Conservation (phyloP, 768 basidiomycete genomes). For the Hygrocybe punicea region DNA sequence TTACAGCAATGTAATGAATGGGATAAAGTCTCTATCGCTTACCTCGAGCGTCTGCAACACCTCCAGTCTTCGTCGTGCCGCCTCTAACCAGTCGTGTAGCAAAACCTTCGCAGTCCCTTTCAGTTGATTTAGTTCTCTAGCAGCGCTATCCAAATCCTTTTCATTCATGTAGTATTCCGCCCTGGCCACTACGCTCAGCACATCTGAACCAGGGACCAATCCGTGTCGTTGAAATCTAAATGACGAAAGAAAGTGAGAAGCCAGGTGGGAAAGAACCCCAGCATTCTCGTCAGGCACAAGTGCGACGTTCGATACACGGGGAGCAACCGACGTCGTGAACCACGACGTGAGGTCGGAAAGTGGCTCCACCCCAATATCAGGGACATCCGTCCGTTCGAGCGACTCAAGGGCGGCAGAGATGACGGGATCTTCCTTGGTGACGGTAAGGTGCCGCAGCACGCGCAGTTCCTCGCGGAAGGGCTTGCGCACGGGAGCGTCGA, state of each 20-base stretch:
- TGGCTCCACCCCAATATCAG: slow-evolving; percentile 81
- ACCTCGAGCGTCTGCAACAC: slow-evolving; percentile 92
- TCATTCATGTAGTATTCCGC: slow-evolving; percentile 88
- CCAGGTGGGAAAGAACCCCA: slow-evolving; percentile 81
- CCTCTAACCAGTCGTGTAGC: slow-evolving; percentile 84
- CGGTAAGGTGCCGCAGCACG: slow-evolving; percentile 69
- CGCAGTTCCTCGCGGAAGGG: slow-evolving; percentile 91
- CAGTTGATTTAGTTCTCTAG: slow-evolving; percentile 89
- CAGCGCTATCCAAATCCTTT: slow-evolving; percentile 87
- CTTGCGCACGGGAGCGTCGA: slow-evolving; percentile 63
- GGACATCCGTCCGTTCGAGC: slow-evolving; percentile 67
- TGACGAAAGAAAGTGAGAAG: slow-evolving; percentile 70
- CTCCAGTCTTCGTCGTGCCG: slow-evolving; percentile 82
- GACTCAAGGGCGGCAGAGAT: slow-evolving; percentile 63
- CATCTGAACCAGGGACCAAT: slow-evolving; percentile 75
- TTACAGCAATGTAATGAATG: not conserved
- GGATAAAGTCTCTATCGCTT: slow-evolving; percentile 12
- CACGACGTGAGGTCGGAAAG: slow-evolving; percentile 87
- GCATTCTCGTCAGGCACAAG: slow-evolving; percentile 90
- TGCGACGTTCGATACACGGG: slow-evolving; percentile 82
- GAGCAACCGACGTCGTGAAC: slow-evolving; percentile 81
- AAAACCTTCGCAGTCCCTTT: slow-evolving; percentile 74
- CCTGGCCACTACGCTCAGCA: slow-evolving; percentile 79
- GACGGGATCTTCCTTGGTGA: slow-evolving; percentile 67
- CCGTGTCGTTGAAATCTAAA: slow-evolving; percentile 81